A percentile compares a stretch with the other conserved stretches of the same genome.
phyloP scores from a whole-genome alignment of 2,329 filamentous ascomycete genomes.

The Xylaria polymorpha region DNA sequence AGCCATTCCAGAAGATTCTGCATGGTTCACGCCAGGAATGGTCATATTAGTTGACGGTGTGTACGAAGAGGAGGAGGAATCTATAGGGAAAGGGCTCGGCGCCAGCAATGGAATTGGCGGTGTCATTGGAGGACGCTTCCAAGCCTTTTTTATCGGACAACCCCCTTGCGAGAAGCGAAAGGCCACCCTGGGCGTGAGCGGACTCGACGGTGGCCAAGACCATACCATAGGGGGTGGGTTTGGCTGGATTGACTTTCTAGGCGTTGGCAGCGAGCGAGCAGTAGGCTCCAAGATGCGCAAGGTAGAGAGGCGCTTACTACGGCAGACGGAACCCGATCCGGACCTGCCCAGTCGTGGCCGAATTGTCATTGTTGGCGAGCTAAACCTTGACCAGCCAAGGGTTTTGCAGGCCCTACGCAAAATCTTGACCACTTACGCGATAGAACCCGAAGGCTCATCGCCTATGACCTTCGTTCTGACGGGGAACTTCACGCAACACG shows the following conservation, averaged over 20 bases:
- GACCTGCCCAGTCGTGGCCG: conserved; percentile 58
- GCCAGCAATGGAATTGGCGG: conserved; percentile 86
- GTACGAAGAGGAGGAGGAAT: conserved; percentile 93
- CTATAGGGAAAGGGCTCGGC: conserved; percentile 74
- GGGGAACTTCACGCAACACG: conserved; percentile 81
- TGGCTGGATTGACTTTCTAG: conserved; percentile 97
- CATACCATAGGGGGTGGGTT: conserved; percentile 82
- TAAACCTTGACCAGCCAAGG: conserved; percentile 87
- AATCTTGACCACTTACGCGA: conserved; percentile 79
- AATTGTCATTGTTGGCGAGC: conserved; percentile 83
- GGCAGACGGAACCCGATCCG: conserved; percentile 49
- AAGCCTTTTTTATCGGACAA: conserved; percentile 89
- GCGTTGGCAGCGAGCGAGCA: conserved; percentile 88
- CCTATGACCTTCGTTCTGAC: conserved; percentile 85
- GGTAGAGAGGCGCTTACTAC: conserved; percentile 76
- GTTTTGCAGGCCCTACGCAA: conserved; percentile 83
- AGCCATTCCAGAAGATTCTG: conserved; percentile 84
- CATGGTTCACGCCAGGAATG: conserved; percentile 96
- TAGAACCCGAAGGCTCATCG: conserved; percentile 69
- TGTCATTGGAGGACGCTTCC: conserved; percentile 89
- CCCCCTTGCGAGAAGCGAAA: conserved; percentile 89
- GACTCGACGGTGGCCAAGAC: conserved; percentile 66
- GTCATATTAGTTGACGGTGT: conserved; percentile 93
- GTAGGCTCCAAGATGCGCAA: conserved; percentile 84
- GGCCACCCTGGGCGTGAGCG: conserved; percentile 78